These are phyloP conservation scores for Litsea cubeba DNA, from an alignment of 164 flowering plant species.

Conservation along the genomic window DNA sequence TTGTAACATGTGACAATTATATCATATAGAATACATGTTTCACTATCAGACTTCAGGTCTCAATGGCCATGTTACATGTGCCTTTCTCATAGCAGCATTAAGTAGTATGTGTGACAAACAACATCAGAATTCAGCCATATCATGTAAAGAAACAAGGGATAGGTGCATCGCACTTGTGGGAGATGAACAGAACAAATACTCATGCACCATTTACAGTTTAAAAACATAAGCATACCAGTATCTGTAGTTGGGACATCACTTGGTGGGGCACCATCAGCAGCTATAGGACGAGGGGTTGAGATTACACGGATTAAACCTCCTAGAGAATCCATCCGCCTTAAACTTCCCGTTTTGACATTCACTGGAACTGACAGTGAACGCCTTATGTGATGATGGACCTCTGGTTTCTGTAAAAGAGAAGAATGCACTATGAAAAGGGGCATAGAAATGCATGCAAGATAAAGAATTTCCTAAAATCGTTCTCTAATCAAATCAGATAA, in stretches of 20 bases:
- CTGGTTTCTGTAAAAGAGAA: conserved; percentile 38
- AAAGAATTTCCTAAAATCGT: not conserved
- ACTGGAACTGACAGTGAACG: conserved; percentile 76
- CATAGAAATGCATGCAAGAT: not conserved
- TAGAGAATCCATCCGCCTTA: conserved; percentile 48
- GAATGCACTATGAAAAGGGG: conserved; percentile 7
- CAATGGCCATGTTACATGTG: not conserved
- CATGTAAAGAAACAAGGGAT: not conserved
- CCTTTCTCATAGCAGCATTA: not conserved
- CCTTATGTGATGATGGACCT: conserved; percentile 38
- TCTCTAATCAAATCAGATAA: not conserved
- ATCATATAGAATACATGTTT: no score
- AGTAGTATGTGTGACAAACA: not conserved
- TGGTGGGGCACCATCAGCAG: conserved; percentile 28
- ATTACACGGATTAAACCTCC: conserved; percentile 62
- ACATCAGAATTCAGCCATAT: not conserved
- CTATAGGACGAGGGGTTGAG: conserved; percentile 39
- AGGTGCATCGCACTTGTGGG: not conserved
- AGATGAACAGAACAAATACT: not conserved
- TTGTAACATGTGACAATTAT: no score
- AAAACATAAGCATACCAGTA: conserved; percentile 27
- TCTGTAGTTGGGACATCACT: conserved; percentile 32
- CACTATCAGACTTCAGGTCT: no score
- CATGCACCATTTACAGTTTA: not conserved
- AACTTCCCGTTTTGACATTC: conserved; percentile 47